Base-by-base conservation (phyloP, 2,329 filamentous ascomycete species). In the Exutisphaerella laricina region DNA sequence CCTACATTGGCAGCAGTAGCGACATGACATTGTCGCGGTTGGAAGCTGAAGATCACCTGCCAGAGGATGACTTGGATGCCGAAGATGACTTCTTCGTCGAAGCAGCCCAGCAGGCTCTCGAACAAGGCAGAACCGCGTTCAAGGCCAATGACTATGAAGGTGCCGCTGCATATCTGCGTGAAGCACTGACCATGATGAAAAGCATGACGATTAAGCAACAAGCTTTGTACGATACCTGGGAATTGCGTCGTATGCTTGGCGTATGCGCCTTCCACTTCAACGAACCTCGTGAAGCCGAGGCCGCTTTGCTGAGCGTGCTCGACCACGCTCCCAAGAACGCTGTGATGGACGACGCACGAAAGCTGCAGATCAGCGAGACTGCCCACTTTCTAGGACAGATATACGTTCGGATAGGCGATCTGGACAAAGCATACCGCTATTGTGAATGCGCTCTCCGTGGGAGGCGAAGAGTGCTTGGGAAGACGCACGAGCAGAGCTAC, bases 81-180 rank as follows among this genome's bases (percentile, higher is more conserved):
- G 57, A 59, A 5, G 56, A 60, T 40, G 58, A 61, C 43, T 41
- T 46, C 13, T 46, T 57, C 12, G 46, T 49, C 12, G 58, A 61
- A 32, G 49, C 60, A 20, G 57, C 56, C 9, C 54, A 56, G 45
- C 46, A 55, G 32, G 58, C 59, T n/a, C 40, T 59, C 28, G 51
- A 53, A 6, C 57, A 54, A 5, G 59, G 57, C 14, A 50, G 43
- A 12, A 39, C 45, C 39, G 51, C 57, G 16, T 60, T 60, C 49
- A 48, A 55, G 4, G 41, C 42, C 9, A 37, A 39, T 32, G 42
- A 56, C 30, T 61, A 54, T 51, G 33, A 41, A 8, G 53, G 54
- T 16, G 57, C 59, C 18, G 41, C 52, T 18, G 53, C 55, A 36
- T 50, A 59, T 21, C 53, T 61, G 7, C 50, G 50, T 32, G 57